These are phyloP conservation scores for Mucor circinelloides DNA, from an alignment of 371 early-diverging fungal genomes.

Conservation along the genomic window DNA sequence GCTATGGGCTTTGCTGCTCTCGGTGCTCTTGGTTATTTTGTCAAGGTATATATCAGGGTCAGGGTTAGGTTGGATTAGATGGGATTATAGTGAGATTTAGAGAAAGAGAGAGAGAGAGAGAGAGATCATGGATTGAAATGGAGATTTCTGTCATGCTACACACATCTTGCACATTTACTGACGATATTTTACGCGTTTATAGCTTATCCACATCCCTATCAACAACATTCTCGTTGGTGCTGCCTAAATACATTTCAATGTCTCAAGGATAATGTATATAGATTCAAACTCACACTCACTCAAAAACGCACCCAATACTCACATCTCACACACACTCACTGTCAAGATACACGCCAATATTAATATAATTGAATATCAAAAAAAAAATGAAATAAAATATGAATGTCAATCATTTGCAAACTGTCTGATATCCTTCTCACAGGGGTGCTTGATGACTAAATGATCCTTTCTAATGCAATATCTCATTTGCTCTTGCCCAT, in stretches of 20 bases:
- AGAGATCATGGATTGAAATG: not conserved
- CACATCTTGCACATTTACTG: not conserved
- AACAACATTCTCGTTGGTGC: slow-evolving; percentile 97
- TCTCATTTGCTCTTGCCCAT: not conserved
- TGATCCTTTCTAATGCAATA: not conserved
- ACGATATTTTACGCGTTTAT: slow-evolving; percentile 11
- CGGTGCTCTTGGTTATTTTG: slow-evolving; percentile 97
- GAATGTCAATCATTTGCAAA: not conserved
- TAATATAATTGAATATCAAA: not conserved
- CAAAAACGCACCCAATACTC: not conserved
- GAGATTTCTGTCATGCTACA: not conserved
- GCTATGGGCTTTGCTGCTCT: slow-evolving; percentile 96
- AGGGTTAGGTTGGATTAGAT: not conserved
- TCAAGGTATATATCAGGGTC: slow-evolving; percentile 67
- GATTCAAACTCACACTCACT: not conserved
- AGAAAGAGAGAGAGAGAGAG: not conserved
- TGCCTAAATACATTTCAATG: slow-evolving; percentile 40
- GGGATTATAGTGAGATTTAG: not conserved
- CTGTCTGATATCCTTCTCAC: not conserved
- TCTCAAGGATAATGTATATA: slow-evolving; percentile 13
- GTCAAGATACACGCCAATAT: not conserved
- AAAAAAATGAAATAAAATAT: not conserved
- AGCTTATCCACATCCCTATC: slow-evolving; percentile 98
- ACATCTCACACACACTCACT: too few species aligned
- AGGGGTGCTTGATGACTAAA: not conserved